Evolutionary conservation across 2,329 filamentous ascomycete species (phyloP), one percentile per base, ranked within the genome.

Genomic region (Myriangium duriaei): DNA sequence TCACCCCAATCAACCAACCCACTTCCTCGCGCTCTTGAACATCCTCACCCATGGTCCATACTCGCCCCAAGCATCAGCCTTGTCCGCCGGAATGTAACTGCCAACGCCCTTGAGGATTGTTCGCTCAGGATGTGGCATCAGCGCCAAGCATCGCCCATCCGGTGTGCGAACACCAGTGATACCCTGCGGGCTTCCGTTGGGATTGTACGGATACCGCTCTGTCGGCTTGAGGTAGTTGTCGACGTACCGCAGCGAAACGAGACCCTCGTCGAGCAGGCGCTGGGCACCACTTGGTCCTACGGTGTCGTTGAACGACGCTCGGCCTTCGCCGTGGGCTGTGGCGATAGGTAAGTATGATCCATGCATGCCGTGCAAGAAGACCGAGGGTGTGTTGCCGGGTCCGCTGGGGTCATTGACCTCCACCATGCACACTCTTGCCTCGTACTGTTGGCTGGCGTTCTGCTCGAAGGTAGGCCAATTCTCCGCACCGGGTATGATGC

Each of bases 61-160:
- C 48, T 86, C 79, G 17, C 81, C 83, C 81, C 81, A 87, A 44
- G 77, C 67, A 48, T 72, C 69, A 21, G 53, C 58, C 51, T 63
- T 60, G 10, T 73, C 72, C 42, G 74, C 66, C 5, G 84, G 81
- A 44, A 80, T 64, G 58, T 79, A 94, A 57, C 81, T 88, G 33
- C 71, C 76, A 43, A 86, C 78, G 42, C 84, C 82, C 41, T 75
- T 76, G 65, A 92, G 65, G 42, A 93, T 76, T 11, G 83, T 92
- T n/a, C 86, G 74, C 64, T 95, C 86, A 1, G 86, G 86, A 58
- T 94, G 86, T 44, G 87, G 87, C 86, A 95, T 94, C 64, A 94
- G 74, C 5, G 85, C 85, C 48, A 94, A 60, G 1, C 92, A 82
- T 41, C 83, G 72, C 10, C 86, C 86, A 54, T 93, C 79, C 30